phyloP scores from a whole-genome alignment of 1,139 yeast genomes.

The Debaryomyces sp. region DNA sequence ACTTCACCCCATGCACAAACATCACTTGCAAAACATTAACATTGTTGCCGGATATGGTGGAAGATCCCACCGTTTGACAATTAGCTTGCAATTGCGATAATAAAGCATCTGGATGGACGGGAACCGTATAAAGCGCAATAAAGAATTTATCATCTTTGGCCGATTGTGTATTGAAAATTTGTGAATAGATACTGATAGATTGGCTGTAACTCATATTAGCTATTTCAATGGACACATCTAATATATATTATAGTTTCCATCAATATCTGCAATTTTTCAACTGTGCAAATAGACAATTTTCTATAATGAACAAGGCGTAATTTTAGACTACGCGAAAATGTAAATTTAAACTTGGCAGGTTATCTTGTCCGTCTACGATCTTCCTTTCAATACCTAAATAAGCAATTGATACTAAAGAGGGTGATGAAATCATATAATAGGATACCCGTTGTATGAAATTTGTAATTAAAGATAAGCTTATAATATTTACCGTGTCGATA shows the following conservation, averaged over 20 bases:
- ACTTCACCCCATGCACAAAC: conserved; percentile 23
- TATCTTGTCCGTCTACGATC: background rate
- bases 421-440: background rate
- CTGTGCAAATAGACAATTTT: background rate
- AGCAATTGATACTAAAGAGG: background rate
- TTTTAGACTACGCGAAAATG: background rate
- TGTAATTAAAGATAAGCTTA: background rate
- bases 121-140: conserved; percentile 28
- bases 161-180: conserved; percentile 24
- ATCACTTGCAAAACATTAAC: conserved; percentile 20
- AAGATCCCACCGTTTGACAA: conserved; percentile 12
- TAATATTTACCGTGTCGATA: background rate
- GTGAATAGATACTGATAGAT: conserved; percentile 24
- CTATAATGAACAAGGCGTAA: conserved; percentile 1
- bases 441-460: background rate
- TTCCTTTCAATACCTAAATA: conserved; percentile 1
- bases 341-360: conserved; percentile 1
- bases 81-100: conserved; percentile 27
- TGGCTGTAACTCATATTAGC: conserved; percentile 16
- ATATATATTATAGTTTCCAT: background rate
- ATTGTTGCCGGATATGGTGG: conserved; percentile 5
- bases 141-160: conserved; percentile 26
- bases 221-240: background rate
- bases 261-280: background rate
- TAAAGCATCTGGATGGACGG: conserved; percentile 28